A percentile compares a stretch with the other conserved stretches of the same genome.
These are phyloP conservation scores for Monascus purpureus DNA, from an alignment of 495 filamentous ascomycete genomes.

Conservation along the genomic window DNA sequence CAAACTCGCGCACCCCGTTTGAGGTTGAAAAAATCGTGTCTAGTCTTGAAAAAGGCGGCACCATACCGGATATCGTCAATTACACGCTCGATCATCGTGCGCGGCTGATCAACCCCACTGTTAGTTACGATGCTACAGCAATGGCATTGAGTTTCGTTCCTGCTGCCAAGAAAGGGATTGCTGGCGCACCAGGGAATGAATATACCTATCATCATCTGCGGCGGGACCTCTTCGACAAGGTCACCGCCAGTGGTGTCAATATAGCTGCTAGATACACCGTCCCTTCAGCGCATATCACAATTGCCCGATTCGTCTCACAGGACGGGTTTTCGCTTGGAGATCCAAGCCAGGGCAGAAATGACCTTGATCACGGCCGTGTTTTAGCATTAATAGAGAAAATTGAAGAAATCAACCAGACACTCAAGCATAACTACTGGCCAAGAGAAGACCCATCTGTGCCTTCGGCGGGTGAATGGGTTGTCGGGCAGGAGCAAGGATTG, in stretches of 20 bases:
- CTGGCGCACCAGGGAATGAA: conserved; percentile 26
- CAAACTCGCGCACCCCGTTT: conserved; percentile 46
- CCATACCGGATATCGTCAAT: conserved; percentile 40
- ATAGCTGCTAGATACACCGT: conserved; percentile 69
- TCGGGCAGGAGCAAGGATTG: conserved; percentile 64
- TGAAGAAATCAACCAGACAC: conserved; percentile 60
- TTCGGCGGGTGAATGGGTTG: conserved; percentile 48
- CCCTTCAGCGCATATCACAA: conserved; percentile 76
- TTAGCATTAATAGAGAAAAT: conserved; percentile 47
- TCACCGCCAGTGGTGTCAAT: conserved; percentile 39
- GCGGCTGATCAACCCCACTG: conserved; percentile 63
- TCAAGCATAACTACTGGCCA: conserved; percentile 55
- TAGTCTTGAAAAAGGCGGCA: conserved; percentile 31
- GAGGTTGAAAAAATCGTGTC: conserved; percentile 49
- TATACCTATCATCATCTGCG: conserved; percentile 91
- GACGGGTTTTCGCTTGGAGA: conserved; percentile 25
- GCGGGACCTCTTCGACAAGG: conserved; percentile 55
- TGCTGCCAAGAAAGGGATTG: conserved; percentile 39
- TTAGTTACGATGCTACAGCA: conserved; percentile 75
- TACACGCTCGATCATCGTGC: conserved; percentile 48
- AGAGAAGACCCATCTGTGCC: conserved; percentile 25
- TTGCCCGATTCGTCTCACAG: conserved; percentile 61
- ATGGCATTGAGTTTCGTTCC: conserved; percentile 79
- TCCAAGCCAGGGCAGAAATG: conserved; percentile 3
- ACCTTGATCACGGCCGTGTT: conserved; percentile 31